Conservation (phyloP, 768 basidiomycete species). For the Sarcodon aspratus region DNA sequence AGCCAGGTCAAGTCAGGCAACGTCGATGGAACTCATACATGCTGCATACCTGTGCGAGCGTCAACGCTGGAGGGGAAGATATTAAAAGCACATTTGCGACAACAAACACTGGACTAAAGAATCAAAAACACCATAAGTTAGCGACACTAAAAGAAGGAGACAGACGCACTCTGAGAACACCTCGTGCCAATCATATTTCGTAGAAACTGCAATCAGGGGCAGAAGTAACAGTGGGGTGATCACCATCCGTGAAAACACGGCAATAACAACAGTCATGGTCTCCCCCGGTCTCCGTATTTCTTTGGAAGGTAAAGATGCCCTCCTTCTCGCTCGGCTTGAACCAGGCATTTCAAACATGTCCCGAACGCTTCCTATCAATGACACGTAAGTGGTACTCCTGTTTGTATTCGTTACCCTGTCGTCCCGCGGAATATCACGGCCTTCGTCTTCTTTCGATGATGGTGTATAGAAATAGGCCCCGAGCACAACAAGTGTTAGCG, state of each 20-base stretch:
- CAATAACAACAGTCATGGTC: slow-evolving; percentile 71
- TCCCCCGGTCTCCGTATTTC: slow-evolving; percentile 42
- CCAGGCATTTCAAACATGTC: slow-evolving; percentile 28
- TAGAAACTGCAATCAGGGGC: slow-evolving; percentile 60
- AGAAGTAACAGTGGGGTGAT: slow-evolving; percentile 70
- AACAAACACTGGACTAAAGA: slow-evolving; percentile 70
- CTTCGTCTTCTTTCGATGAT: slow-evolving; percentile 6
- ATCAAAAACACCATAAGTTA: neutral
- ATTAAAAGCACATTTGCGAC: slow-evolving; percentile 78
- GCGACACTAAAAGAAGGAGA: slow-evolving; percentile 2
- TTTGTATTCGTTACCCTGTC: neutral
- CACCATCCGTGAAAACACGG: slow-evolving; percentile 80
- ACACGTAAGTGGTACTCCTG: slow-evolving; percentile 10
- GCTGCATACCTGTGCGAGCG: slow-evolving; percentile 39
- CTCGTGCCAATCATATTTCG: slow-evolving; percentile 42
- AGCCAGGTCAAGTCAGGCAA: slow-evolving; percentile 10
- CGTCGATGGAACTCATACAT: slow-evolving; percentile 4
- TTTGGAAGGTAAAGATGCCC: slow-evolving; percentile 1
- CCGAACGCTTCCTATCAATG: slow-evolving; percentile 29
- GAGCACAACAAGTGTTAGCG: slow-evolving; percentile 82
- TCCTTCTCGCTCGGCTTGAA: slow-evolving; percentile 5
- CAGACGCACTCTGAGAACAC: slow-evolving; percentile 68
- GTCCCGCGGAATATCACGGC: neutral
- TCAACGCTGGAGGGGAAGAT: slow-evolving; percentile 71
- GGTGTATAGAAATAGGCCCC: slow-evolving; percentile 81